These are phyloP conservation scores for Phytophthora brassicae DNA, from an alignment of 352 stramenopile species.

Conservation along the genomic window DNA sequence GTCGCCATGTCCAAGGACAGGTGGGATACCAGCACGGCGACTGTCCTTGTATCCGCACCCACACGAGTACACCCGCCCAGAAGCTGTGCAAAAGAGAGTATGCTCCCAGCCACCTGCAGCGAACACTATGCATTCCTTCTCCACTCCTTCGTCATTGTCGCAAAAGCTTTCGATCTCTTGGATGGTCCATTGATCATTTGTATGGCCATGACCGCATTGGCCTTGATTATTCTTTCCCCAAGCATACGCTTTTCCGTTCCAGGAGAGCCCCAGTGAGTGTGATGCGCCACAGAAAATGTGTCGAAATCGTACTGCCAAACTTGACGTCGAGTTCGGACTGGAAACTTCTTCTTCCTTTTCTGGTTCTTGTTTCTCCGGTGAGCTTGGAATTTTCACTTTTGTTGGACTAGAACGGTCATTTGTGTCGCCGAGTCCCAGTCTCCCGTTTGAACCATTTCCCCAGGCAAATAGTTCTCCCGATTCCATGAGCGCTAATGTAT, in stretches of 20 bases:
- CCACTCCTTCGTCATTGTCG: constrained; percentile 45
- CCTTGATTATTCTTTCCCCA: constrained; percentile 90
- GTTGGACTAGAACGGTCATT: constrained; percentile 67
- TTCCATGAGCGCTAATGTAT: constrained; percentile 62
- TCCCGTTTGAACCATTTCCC: constrained; percentile 86
- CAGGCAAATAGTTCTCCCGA: constrained; percentile 77
- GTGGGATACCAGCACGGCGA: constrained; percentile 70
- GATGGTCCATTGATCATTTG: constrained; percentile 65
- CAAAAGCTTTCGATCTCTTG: constrained; percentile 59
- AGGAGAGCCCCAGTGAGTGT: constrained; percentile 69
- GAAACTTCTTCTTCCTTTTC: neutral
- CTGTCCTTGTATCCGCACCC: constrained; percentile 88
- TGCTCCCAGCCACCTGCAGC: constrained; percentile 82
- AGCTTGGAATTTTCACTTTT: constrained; percentile 16
- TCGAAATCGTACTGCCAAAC: constrained; percentile 22
- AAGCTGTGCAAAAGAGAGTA: constrained; percentile 67
- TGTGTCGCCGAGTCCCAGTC: constrained; percentile 77
- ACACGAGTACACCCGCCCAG: constrained; percentile 70
- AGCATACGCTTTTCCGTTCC: constrained; percentile 50
- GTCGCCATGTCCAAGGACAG: constrained; percentile 77
- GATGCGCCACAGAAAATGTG: constrained; percentile 75
- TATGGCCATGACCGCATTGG: constrained; percentile 79
- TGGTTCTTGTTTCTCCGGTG: neutral
- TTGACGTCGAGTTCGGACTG: neutral
- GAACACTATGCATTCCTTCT: constrained; percentile 48